Base-by-base conservation (phyloP, 169 alveolate genomes). In the Plasmodium blacklocki region DNA sequence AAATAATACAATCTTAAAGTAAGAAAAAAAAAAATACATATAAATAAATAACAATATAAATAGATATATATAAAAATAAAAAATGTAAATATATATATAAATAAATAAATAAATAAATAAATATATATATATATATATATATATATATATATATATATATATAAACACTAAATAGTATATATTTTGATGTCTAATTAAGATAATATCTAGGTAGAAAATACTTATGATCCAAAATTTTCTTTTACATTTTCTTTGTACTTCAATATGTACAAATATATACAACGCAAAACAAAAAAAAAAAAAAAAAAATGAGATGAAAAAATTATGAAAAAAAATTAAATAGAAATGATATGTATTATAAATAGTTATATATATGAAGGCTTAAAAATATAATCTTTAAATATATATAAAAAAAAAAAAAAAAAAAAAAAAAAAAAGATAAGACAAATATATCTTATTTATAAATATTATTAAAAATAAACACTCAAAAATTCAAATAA, bases 381-480 rank as follows among this genome's bases (percentile, higher is more conserved):
- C 47, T 56, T 14, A 73, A 73, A 62, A 39, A 21, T 26, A 11
- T 54, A 15, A 14, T 9, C 18, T 73, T 45, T 73, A 45, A 54
- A 58, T 62, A 39, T 7, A 56, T 43, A 19, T 23, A 62, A 12
- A 26, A 43, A 54, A 54, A 67, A 32, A 50, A 23, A 52, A 72
- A 49, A 49, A 50, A 49, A 47, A 47, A 21, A 18, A 72, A 72
- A 23, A 49, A 47, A 52, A 52, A 71, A 23, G 43, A 71, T 49
- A 50, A 50, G 45, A 7, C 47, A 21, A 62, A 7, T 62, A 62
- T 62, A 39, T 39, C 47, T 5, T 62, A 62, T 62, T 62, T 19
- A 62, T 62, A 62, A 62, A 62, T 62, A 62, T 52, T 52, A 52
- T 56, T 56, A 56, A 56, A 56, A 56, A 12, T 56, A 18, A 56